These are phyloP conservation scores for Eucalyptus globulus DNA, from an alignment of 345 rosid genomes.

Conservation along the genomic window DNA sequence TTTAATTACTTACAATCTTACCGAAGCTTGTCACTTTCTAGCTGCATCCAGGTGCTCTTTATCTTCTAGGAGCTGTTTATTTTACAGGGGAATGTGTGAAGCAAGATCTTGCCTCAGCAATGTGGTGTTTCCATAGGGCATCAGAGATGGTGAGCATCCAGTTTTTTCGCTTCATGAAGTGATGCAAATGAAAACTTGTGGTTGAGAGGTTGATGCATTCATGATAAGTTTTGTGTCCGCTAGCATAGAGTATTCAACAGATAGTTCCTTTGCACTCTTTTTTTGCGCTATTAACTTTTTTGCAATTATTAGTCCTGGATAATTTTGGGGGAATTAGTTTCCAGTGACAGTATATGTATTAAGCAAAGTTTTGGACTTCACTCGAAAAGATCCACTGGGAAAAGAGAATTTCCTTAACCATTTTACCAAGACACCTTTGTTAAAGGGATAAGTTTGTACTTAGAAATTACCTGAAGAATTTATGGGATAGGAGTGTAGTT, in stretches of 20 bases:
- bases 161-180: background rate
- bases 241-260: background rate
- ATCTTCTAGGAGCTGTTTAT: slow-evolving; percentile 83
- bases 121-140: slow-evolving; percentile 93
- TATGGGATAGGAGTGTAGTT: background rate
- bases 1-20: slow-evolving; percentile 9
- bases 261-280: background rate
- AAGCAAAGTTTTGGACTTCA: background rate
- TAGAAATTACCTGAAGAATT: background rate
- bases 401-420: background rate
- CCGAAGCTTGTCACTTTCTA: slow-evolving; percentile 3
- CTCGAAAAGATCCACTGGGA: background rate
- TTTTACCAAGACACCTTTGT: background rate
- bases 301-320: background rate
- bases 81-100: slow-evolving; percentile 83
- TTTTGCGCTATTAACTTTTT: background rate
- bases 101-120: slow-evolving; percentile 82
- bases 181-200: background rate
- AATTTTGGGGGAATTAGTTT: background rate
- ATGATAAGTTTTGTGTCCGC: background rate
- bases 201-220: background rate
- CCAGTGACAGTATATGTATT: background rate
- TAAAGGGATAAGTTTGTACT: background rate
- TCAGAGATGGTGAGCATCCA: slow-evolving; percentile 53
- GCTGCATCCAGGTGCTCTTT: slow-evolving; percentile 97